Percentiles rank a stretch among this genome's conserved stretches.
phyloP scores from a whole-genome alignment of 352 stramenopile genomes.

The Pythium rishiriense region DNA sequence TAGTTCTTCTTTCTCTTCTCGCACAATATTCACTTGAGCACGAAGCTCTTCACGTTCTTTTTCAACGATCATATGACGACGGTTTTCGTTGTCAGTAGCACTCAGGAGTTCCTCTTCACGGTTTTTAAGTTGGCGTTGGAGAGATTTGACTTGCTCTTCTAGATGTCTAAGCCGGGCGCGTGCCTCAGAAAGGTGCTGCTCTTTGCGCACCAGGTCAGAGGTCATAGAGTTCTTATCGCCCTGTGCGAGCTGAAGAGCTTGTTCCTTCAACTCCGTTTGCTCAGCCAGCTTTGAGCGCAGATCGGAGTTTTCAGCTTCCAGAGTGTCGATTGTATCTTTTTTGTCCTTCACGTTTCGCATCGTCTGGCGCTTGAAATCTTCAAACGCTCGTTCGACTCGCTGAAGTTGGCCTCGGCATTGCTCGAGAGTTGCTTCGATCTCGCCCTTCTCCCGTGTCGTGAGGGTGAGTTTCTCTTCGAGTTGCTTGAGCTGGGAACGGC shows the following conservation, averaged over 20 bases:
- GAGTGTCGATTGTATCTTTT: slow-evolving; percentile 36
- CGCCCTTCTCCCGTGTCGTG: slow-evolving; percentile 5
- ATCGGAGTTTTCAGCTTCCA: slow-evolving; percentile 42
- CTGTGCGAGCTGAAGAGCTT: slow-evolving; percentile 27
- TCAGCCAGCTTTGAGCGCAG: slow-evolving; percentile 17
- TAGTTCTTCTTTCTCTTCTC: slow-evolving; percentile 20
- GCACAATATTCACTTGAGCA: slow-evolving; percentile 14
- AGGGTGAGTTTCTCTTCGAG: slow-evolving; percentile 8
- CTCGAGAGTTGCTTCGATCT: slow-evolving; percentile 23
- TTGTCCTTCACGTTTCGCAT: slow-evolving; percentile 43
- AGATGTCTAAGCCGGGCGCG: slow-evolving; percentile 22
- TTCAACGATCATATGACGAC: slow-evolving; percentile 13
- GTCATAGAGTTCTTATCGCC: slow-evolving; percentile 28
- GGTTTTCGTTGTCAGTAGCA: slow-evolving; percentile 11
- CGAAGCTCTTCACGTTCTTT: slow-evolving; percentile 17
- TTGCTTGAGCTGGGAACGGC: slow-evolving; percentile 12
- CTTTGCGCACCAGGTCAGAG: slow-evolving; percentile 22
- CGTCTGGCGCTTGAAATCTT: slow-evolving; percentile 52
- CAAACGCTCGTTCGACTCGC: slow-evolving; percentile 24
- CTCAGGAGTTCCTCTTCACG: slow-evolving; percentile 14
- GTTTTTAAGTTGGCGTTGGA: slow-evolving; percentile 22
- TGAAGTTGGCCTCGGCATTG: slow-evolving; percentile 24
- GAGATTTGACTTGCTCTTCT: slow-evolving; percentile 25
- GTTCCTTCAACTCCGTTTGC: slow-evolving; percentile 25
- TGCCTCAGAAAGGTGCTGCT: slow-evolving; percentile 24